Evolutionary conservation across 352 stramenopile species (phyloP).

Genomic region (Phytophthora pisi): DNA sequence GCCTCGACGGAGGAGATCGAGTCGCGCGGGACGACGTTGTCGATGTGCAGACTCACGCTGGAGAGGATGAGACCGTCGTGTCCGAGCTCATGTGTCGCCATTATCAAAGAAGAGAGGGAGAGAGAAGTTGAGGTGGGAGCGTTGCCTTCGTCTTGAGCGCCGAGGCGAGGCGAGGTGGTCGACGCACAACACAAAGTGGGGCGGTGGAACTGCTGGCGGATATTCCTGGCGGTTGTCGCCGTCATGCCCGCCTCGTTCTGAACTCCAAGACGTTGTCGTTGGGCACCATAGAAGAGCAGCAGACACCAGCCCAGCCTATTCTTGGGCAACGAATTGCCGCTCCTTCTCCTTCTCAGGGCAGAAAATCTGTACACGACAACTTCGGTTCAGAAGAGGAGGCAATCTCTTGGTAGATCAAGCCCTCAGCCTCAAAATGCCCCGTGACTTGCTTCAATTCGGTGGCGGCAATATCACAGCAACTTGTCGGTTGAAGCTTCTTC

Average conservation of each 20-base stretch:
- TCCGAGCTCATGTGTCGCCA: conserved; percentile 22
- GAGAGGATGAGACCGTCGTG: conserved; percentile 43
- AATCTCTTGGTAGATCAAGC: not conserved
- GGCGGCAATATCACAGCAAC: no score
- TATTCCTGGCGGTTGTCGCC: conserved; percentile 31
- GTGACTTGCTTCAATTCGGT: not conserved
- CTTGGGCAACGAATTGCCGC: conserved; percentile 19
- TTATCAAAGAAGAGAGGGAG: not conserved
- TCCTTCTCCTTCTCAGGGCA: conserved; percentile 7
- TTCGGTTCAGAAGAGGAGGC: conserved; percentile 9
- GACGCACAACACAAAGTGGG: not conserved
- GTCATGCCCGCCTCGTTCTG: conserved; percentile 21
- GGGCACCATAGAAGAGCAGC: conserved; percentile 3
- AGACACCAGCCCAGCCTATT: conserved; percentile 15
- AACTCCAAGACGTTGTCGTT: conserved; percentile 14
- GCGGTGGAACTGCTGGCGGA: conserved; percentile 3
- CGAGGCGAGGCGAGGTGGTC: not conserved
- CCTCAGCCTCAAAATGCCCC: not conserved
- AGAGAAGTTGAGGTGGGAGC: conserved; percentile 1
- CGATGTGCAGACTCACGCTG: conserved; percentile 62
- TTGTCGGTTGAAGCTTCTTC: no score
- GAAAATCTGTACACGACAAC: conserved; percentile 4
- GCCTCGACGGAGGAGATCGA: conserved; percentile 43
- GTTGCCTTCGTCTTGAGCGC: not conserved
- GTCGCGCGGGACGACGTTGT: conserved; percentile 48